Conservation (phyloP, 2,329 filamentous ascomycete species). For the Claviceps spartinae region DNA sequence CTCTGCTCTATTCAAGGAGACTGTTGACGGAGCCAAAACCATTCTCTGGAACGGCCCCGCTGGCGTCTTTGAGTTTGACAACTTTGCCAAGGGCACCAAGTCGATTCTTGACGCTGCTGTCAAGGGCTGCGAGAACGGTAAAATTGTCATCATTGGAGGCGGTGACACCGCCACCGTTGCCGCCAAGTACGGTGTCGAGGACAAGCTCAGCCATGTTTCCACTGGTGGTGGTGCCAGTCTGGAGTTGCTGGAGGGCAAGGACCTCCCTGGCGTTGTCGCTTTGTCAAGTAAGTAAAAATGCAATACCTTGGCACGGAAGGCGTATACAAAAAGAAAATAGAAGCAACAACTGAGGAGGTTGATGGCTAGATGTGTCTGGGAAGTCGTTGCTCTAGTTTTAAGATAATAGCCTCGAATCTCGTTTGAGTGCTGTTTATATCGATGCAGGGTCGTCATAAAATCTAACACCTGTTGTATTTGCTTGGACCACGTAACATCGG, state of each 20-base stretch:
- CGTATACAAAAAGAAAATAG: background rate
- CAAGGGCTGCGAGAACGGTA: conserved; percentile 55
- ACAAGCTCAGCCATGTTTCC: conserved; percentile 95
- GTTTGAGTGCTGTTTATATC: background rate
- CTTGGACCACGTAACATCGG: background rate
- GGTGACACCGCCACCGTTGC: conserved; percentile 97
- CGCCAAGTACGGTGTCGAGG: conserved; percentile 91
- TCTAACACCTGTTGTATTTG: background rate
- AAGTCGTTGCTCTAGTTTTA: conserved; percentile 1
- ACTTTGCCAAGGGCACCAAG: conserved; percentile 88
- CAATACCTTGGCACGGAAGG: background rate
- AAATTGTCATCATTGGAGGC: conserved; percentile 97
- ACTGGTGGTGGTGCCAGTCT: conserved; percentile 92
- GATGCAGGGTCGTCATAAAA: background rate
- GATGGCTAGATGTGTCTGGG: background rate
- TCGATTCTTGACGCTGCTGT: conserved; percentile 81
- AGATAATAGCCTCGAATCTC: too few relatives aligned
- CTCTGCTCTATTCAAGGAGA: conserved; percentile 73
- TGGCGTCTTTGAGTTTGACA: conserved; percentile 94
- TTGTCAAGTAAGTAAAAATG: conserved; percentile 63
- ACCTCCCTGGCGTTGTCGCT: conserved; percentile 81
- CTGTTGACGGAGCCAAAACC: conserved; percentile 80
- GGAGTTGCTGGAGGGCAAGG: conserved; percentile 96
- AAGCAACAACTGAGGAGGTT: conserved; percentile 11
- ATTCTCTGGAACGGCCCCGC: conserved; percentile 98